Evolutionary conservation across 2,329 filamentous ascomycete species (phyloP).

Genomic region (Cordyceps farinosa): DNA sequence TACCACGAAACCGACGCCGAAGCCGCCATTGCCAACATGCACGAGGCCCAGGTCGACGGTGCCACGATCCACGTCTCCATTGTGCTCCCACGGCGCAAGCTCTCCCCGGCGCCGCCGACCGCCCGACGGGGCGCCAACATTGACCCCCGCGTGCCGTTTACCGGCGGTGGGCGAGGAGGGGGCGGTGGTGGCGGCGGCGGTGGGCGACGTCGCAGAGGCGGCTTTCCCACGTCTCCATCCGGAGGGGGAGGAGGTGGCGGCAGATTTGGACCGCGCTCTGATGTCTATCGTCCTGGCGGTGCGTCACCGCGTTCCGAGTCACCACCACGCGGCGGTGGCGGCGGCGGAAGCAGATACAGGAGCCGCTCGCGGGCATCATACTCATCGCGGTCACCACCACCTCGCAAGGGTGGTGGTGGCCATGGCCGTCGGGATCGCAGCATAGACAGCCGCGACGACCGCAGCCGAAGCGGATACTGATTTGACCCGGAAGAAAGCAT

Average conservation of each 20-base stretch:
- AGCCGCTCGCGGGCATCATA: slow-evolving; percentile 43
- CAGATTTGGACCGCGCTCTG: slow-evolving; percentile 43
- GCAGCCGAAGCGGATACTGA: slow-evolving; percentile 34
- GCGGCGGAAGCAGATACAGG: slow-evolving; percentile 39
- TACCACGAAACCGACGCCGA: slow-evolving; percentile 74
- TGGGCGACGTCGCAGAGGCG: slow-evolving; percentile 34
- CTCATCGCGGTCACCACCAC: slow-evolving; percentile 46
- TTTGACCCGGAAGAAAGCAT: background rate
- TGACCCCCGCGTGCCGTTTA: slow-evolving; percentile 42
- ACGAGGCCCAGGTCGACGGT: slow-evolving; percentile 91
- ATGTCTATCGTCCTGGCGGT: slow-evolving; percentile 62
- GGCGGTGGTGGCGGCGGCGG: slow-evolving; percentile 35
- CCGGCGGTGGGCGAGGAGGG: slow-evolving; percentile 33
- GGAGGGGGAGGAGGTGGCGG: slow-evolving; percentile 25
- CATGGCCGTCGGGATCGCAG: slow-evolving; percentile 45
- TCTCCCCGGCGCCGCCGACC: slow-evolving; percentile 74
- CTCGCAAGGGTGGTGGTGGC: slow-evolving; percentile 30
- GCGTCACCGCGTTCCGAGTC: slow-evolving; percentile 35
- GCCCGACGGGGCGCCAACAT: slow-evolving; percentile 61
- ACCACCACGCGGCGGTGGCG: slow-evolving; percentile 10
- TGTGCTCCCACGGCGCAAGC: slow-evolving; percentile 76
- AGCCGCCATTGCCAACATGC: slow-evolving; percentile 90
- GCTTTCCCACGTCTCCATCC: slow-evolving; percentile 33
- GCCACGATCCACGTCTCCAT: slow-evolving; percentile 81
- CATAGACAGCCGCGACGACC: slow-evolving; percentile 36